A percentile compares a stretch with the other conserved stretches of the same genome.
phyloP scores from a whole-genome alignment of 2,329 filamentous ascomycete genomes.

The Clonostachys rosea region DNA sequence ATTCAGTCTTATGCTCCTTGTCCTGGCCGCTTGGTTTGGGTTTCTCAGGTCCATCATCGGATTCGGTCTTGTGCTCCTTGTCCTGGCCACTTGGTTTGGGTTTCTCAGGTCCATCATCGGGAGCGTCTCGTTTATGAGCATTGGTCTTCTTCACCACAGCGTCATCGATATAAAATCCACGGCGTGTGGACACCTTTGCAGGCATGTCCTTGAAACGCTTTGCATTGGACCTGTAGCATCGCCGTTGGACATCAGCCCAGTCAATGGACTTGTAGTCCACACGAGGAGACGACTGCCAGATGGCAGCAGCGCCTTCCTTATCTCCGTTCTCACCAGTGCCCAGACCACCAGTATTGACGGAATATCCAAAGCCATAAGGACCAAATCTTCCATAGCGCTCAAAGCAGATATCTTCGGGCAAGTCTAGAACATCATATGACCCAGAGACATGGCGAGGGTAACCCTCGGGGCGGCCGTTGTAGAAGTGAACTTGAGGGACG shows the following conservation, averaged over 20 bases:
- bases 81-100: not conserved
- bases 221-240: conserved; percentile 68
- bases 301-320: conserved; percentile 69
- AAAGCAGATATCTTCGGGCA: conserved; percentile 86
- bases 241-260: conserved; percentile 74
- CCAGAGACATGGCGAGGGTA: conserved; percentile 83
- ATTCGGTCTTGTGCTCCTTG: not conserved
- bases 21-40: not conserved
- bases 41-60: not conserved
- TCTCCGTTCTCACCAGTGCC: conserved; percentile 85
- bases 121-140: conserved; percentile 8
- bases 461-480: conserved; percentile 72
- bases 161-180: conserved; percentile 47
- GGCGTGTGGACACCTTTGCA: conserved; percentile 29
- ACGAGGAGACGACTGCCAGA: conserved; percentile 68
- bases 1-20: not conserved
- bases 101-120: not conserved
- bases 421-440: conserved; percentile 75
- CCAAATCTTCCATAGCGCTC: conserved; percentile 85
- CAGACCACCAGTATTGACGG: conserved; percentile 69
- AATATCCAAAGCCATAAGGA: conserved; percentile 88
- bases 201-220: conserved; percentile 59
- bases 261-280: conserved; percentile 74
- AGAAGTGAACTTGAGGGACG: conserved; percentile 68
- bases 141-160: conserved; percentile 4